Evolutionary conservation across 805 yeast species (phyloP).

Genomic region (Tetrapisispora taiwanensis): DNA sequence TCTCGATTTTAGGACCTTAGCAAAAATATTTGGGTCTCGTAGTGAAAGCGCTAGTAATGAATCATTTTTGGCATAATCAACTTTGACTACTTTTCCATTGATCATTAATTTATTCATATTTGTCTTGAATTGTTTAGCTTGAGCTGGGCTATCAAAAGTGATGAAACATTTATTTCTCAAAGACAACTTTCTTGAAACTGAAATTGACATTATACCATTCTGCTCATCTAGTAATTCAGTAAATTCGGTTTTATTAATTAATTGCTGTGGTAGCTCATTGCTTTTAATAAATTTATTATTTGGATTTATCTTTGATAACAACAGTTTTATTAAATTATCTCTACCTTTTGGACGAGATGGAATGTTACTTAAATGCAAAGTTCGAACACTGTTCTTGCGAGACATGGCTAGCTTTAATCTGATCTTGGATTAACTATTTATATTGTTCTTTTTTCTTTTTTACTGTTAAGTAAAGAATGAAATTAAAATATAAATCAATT

Average conservation of each 20-base stretch:
- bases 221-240: constrained; percentile 9
- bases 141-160: constrained; percentile 12
- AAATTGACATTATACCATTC: constrained; percentile 12
- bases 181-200: constrained; percentile 8
- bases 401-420: no score
- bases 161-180: constrained; percentile 17
- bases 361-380: constrained; percentile 16
- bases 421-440: no score
- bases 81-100: constrained; percentile 12
- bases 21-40: constrained; percentile 3
- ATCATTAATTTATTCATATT: constrained; percentile 10
- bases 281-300: constrained; percentile 10
- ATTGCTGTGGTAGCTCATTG: neutral
- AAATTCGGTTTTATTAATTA: neutral
- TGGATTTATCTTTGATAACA: constrained; percentile 13
- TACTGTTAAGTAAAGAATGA: no score
- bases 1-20: constrained; percentile 9
- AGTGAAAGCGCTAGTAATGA: constrained; percentile 15
- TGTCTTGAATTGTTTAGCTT: constrained; percentile 11
- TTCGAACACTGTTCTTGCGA: neutral
- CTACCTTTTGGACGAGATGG: constrained; percentile 20
- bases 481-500: no score
- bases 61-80: constrained; percentile 17
- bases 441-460: no score
- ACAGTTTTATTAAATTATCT: constrained; percentile 10